Conservation (phyloP, 208 protist species). For the Acanthamoeba rhysodes region DNA sequence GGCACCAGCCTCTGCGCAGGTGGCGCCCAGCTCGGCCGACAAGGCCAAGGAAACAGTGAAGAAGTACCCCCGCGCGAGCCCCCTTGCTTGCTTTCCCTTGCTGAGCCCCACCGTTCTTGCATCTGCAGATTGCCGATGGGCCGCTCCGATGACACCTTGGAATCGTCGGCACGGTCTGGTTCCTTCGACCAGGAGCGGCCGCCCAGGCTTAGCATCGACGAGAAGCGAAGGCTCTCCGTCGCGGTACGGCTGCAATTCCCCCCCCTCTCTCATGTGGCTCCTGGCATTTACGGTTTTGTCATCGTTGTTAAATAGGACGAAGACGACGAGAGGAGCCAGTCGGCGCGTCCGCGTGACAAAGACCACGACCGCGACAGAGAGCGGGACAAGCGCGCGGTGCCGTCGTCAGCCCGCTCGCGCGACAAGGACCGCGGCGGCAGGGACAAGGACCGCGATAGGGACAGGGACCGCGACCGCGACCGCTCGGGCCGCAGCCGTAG, state of each 20-base stretch:
- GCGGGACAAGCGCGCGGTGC: neutral
- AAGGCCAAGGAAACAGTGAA: neutral
- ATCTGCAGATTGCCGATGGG: neutral
- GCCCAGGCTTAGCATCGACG: slow-evolving; percentile 15
- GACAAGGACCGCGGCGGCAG: neutral
- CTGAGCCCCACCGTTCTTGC: neutral
- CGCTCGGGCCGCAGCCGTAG: neutral
- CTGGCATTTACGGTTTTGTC: no score
- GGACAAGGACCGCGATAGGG: neutral
- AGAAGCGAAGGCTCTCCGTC: neutral
- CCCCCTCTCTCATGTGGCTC: neutral
- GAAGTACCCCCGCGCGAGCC: neutral
- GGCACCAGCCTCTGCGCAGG: neutral
- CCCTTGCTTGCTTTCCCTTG: neutral
- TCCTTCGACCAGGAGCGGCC: neutral
- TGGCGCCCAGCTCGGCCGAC: neutral
- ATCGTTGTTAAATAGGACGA: neutral
- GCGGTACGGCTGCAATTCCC: neutral
- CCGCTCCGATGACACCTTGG: neutral
- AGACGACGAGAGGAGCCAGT: neutral
- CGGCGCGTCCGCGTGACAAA: neutral
- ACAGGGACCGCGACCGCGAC: neutral
- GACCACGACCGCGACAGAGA: neutral
- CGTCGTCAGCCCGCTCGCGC: neutral
- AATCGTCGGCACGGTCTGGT: neutral